Percentiles rank a stretch among this genome's conserved stretches.
phyloP scores from a whole-genome alignment of 2,329 filamentous ascomycete species.

The Penicillium palitans region DNA sequence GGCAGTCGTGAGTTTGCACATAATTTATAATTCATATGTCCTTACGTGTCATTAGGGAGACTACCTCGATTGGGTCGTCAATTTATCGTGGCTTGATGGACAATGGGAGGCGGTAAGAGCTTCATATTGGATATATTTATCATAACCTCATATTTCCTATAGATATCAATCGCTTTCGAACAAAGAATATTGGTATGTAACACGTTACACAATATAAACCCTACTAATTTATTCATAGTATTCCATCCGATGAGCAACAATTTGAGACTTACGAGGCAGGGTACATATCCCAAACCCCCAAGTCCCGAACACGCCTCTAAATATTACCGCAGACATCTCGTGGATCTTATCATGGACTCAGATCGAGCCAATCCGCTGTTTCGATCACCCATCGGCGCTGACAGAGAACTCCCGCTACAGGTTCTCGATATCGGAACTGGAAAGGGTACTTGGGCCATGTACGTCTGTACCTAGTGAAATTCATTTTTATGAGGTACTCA shows the following conservation, averaged over 20 bases:
- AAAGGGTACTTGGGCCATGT: conserved; percentile 23
- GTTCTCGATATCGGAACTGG: conserved; percentile 21
- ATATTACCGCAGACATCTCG: conserved; percentile 9
- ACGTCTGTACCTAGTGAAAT: background rate
- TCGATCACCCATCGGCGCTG: conserved; percentile 9
- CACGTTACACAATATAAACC: background rate
- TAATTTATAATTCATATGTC: background rate
- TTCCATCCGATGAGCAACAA: conserved; percentile 11
- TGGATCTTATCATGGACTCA: conserved; percentile 16
- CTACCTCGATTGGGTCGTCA: conserved; percentile 7
- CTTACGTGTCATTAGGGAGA: conserved; percentile 1
- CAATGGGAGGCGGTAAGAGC: conserved; percentile 5
- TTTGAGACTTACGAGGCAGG: conserved; percentile 12
- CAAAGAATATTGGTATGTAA: conserved; percentile 7
- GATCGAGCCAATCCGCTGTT: conserved; percentile 16
- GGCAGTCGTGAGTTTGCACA: conserved; percentile 10
- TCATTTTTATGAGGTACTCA: background rate
- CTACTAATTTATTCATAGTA: background rate
- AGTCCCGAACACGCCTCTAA: background rate
- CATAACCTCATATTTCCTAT: background rate
- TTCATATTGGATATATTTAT: background rate
- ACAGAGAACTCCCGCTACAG: conserved; percentile 6
- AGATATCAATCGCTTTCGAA: conserved; percentile 10
- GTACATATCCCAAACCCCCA: background rate
- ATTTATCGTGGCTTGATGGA: conserved; percentile 11